Percentiles rank a stretch among this genome's conserved stretches.
These are phyloP conservation scores for Macadamia integrifolia DNA, from an alignment of 164 flowering plant species.

Conservation along the genomic window DNA sequence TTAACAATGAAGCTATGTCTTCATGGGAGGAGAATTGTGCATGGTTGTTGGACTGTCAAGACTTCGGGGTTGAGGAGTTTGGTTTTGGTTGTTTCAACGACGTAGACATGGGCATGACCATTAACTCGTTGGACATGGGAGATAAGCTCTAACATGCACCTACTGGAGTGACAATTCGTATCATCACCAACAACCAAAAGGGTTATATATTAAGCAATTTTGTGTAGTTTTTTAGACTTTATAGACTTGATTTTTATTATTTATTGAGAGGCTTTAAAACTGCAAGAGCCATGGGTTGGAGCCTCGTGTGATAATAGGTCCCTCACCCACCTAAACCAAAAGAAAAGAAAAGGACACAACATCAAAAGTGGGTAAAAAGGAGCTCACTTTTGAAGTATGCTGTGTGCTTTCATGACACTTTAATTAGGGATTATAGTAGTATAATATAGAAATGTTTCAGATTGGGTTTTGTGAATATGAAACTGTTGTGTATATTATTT, in stretches of 20 bases:
- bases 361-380: neutral
- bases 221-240: neutral
- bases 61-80: conserved; percentile 66
- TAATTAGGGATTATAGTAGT: neutral
- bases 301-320: neutral
- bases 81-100: conserved; percentile 46
- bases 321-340: neutral
- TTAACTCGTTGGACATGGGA: conserved; percentile 18
- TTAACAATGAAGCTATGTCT: conserved; percentile 8
- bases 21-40: conserved; percentile 44
- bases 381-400: neutral
- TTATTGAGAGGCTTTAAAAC: neutral
- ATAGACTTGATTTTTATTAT: neutral
- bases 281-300: neutral
- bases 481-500: too few species aligned
- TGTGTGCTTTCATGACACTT: neutral
- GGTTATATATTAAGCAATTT: neutral
- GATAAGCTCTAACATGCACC: conserved; percentile 19
- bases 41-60: conserved; percentile 62
- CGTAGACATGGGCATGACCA: conserved; percentile 16
- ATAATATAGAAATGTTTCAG: neutral
- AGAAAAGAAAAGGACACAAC: neutral
- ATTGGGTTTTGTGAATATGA: neutral
- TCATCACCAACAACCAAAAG: neutral
- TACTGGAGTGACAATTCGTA: neutral